phyloP scores from a whole-genome alignment of 2,329 filamentous ascomycete genomes.

The Lecanicillium sp. region DNA sequence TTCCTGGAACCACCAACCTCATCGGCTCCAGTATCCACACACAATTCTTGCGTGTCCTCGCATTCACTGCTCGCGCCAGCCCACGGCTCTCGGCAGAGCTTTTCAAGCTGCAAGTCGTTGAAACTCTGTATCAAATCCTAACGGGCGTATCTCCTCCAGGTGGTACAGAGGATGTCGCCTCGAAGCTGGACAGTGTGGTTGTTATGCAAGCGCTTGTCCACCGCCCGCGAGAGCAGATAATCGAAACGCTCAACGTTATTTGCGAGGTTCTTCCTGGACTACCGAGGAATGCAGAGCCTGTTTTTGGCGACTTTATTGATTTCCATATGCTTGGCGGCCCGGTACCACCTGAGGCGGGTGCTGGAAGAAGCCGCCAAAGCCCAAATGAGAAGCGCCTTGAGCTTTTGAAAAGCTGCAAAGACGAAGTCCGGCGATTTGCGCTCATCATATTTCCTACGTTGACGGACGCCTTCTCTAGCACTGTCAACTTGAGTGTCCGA shows the following conservation, averaged over 20 bases:
- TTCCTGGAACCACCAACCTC: conserved; percentile 91
- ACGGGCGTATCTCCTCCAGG: conserved; percentile 89
- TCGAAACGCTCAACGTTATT: conserved; percentile 94
- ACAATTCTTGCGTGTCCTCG: conserved; percentile 85
- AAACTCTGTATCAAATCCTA: conserved; percentile 94
- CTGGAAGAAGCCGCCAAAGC: conserved; percentile 31
- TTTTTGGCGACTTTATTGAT: conserved; percentile 36
- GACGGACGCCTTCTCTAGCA: conserved; percentile 95
- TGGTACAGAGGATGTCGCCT: conserved; percentile 67
- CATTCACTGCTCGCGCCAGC: conserved; percentile 84
- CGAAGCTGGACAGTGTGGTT: conserved; percentile 89
- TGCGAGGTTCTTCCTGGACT: conserved; percentile 84
- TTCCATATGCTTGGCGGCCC: conserved; percentile 30
- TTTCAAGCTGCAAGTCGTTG: conserved; percentile 93
- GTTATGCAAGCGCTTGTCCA: conserved; percentile 99
- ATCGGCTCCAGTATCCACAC: conserved; percentile 94
- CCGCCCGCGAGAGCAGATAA: conserved; percentile 88
- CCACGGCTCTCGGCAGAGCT: conserved; percentile 81
- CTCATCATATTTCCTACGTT: conserved; percentile 89
- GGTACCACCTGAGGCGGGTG: conserved; percentile 32
- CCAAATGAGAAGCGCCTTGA: conserved; percentile 76
- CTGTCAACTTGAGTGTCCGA: conserved; percentile 87
- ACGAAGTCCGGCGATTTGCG: conserved; percentile 84
- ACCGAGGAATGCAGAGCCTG: conserved; percentile 44
- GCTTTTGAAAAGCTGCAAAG: conserved; percentile 72